Base-by-base conservation (phyloP, 352 stramenopile species). In the Albugo laibachii region DNA sequence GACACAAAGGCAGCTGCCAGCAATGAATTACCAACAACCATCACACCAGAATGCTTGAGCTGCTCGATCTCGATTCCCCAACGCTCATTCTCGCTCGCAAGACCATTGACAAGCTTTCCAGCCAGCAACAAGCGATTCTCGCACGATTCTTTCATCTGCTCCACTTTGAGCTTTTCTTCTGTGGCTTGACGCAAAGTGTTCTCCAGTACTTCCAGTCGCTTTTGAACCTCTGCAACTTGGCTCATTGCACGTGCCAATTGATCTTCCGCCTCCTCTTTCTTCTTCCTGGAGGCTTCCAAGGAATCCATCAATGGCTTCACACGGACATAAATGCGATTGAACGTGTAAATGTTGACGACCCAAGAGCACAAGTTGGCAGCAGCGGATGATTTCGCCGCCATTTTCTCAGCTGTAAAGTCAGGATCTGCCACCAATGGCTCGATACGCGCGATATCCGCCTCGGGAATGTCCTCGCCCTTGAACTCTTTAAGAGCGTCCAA, bases 301-400 rank as follows among this genome's bases (percentile, higher is more conserved):
- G 83, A 93, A 55, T 98, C 92, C 92, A 98, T 98, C 0, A 98
- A 74, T 39, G 94, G 94, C 60, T 98, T 98, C 5, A 98, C 94
- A 54, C 96, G 97, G 36, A 98, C 92, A 66, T 98, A 98, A 54
- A 98, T 98, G 27, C 94, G 73, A 65, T 98, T 98, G 65, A 96
- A 98, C 19, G 79, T 95, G 62, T 95, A 96, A 53, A 98, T 97
- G 48, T 97, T 97, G 13, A 97, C 85, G 18, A 98, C 94, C 92
- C 93, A 98, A 16, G 82, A 95, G 57, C 91, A 98, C 48, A 98
- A 80, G 58, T 97, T 98, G 1, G 93, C 92, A 1, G 94, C 94
- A 4, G 94, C 94, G 3, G 81, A 94, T 48, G 83, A 97, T 66
- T 98, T 98, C 39, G 84, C 93, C 45, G 80, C 60, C 93, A 98